Evolutionary conservation across 805 yeast genomes (phyloP).

Genomic region (Suhomyces sp.): DNA sequence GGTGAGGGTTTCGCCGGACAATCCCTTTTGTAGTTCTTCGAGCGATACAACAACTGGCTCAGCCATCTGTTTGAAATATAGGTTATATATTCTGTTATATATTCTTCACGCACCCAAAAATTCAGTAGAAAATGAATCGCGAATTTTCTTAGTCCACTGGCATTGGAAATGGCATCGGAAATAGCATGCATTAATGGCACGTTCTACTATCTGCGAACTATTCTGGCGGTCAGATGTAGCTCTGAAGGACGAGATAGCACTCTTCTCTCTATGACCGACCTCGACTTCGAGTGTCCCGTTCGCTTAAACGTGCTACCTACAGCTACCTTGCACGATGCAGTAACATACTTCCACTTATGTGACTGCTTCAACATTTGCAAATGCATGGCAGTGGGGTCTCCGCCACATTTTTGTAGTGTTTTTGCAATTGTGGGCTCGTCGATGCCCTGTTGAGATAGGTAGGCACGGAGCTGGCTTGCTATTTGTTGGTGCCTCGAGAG

Average conservation of each 20-base stretch:
- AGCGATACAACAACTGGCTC: conserved; percentile 32
- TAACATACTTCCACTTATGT: neutral
- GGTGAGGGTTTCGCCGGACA: conserved; percentile 27
- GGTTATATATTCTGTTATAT: no score
- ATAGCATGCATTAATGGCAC: neutral
- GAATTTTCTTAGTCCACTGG: no score
- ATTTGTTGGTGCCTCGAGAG: neutral
- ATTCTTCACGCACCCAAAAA: no score
- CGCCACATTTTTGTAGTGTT: neutral
- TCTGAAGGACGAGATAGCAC: neutral
- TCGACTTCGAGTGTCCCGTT: neutral
- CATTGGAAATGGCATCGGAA: no score
- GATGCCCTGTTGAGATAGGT: neutral
- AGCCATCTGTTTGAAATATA: neutral
- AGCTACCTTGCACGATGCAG: neutral
- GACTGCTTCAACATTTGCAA: neutral
- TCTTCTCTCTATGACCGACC: neutral
- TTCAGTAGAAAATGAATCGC: neutral
- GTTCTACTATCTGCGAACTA: neutral
- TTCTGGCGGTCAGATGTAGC: neutral
- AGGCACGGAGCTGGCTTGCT: neutral
- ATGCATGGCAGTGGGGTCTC: neutral
- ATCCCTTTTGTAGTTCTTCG: conserved; percentile 28
- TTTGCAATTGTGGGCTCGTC: neutral
- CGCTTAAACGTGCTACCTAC: neutral